Conservation (phyloP, 805 yeast genomes). For the Suhomyces sp. region DNA sequence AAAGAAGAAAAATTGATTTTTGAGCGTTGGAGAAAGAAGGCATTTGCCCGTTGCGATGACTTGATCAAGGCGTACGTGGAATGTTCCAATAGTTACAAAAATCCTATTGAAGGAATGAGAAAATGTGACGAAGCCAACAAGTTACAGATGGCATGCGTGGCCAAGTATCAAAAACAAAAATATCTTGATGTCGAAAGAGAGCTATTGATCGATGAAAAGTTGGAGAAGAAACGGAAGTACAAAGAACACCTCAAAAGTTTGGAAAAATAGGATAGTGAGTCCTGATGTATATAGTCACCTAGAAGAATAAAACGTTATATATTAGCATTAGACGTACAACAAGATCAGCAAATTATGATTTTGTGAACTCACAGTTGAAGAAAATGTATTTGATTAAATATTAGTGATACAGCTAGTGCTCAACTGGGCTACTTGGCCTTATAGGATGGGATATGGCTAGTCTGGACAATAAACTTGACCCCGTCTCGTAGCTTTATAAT, state of each 20-base stretch:
- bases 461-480: not conserved
- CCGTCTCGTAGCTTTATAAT: not conserved
- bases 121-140: slow-evolving; percentile 59
- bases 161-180: slow-evolving; percentile 55
- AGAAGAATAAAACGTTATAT: not conserved
- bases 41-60: slow-evolving; percentile 66
- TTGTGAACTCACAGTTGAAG: not conserved
- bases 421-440: not conserved
- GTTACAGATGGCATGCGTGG: slow-evolving; percentile 62
- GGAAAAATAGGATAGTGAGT: not conserved
- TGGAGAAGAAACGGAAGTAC: slow-evolving; percentile 26
- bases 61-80: slow-evolving; percentile 65
- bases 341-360: not conserved
- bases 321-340: not conserved
- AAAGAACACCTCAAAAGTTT: slow-evolving; percentile 10
- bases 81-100: slow-evolving; percentile 58
- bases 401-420: not conserved
- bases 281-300: not conserved
- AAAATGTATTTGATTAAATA: no score
- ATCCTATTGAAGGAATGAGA: slow-evolving; percentile 62
- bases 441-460: not conserved
- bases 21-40: slow-evolving; percentile 63
- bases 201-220: slow-evolving; percentile 57
- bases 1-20: slow-evolving; percentile 72
- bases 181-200: slow-evolving; percentile 71